Percentiles rank a stretch among this genome's conserved stretches.
Conservation (phyloP, 208 protist species). For the Leishmania tropica region DNA sequence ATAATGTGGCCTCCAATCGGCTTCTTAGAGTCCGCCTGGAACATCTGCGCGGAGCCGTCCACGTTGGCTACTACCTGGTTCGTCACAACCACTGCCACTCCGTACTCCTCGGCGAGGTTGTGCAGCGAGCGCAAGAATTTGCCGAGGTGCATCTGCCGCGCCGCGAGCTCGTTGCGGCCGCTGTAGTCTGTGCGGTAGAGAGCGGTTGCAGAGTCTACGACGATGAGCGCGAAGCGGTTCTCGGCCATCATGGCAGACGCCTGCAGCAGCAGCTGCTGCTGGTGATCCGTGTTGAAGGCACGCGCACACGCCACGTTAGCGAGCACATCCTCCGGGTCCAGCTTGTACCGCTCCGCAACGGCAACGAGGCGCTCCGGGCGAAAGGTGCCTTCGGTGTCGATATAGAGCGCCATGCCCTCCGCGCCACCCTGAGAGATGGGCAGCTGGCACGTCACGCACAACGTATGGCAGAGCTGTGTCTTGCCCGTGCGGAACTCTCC, state of each 20-base stretch:
- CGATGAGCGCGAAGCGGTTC: slow-evolving; percentile 96
- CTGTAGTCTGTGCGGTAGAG: slow-evolving; percentile 99
- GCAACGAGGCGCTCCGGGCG: slow-evolving; percentile 93
- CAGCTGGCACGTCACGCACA: slow-evolving; percentile 98
- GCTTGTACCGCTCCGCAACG: slow-evolving; percentile 94
- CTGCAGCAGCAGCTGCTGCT: slow-evolving; percentile 95
- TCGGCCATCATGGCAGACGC: slow-evolving; percentile 99
- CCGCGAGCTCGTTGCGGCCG: slow-evolving; percentile 98
- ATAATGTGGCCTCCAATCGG: slow-evolving; percentile 99
- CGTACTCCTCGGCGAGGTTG: slow-evolving; percentile 99
- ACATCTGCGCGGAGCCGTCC: slow-evolving; percentile 96
- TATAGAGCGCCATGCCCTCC: slow-evolving; percentile 99
- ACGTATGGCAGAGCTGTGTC: slow-evolving; percentile 99
- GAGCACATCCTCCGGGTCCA: slow-evolving; percentile 97
- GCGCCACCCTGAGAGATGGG: slow-evolving; percentile 95
- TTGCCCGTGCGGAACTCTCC: slow-evolving; percentile 99
- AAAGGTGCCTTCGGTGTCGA: slow-evolving; percentile 99
- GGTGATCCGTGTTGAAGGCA: slow-evolving; percentile 99
- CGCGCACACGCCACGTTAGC: slow-evolving; percentile 99
- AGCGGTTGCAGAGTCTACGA: slow-evolving; percentile 99
- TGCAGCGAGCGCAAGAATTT: slow-evolving; percentile 97
- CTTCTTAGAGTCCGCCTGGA: slow-evolving; percentile 98
- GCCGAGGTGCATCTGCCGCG: slow-evolving; percentile 99
- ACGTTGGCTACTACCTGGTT: slow-evolving; percentile 99
- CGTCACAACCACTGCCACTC: slow-evolving; percentile 99